Percentiles rank a stretch among this genome's conserved stretches.
phyloP scores from a whole-genome alignment of 257 asterid genomes.

The Ajuga chamaepitys region DNA sequence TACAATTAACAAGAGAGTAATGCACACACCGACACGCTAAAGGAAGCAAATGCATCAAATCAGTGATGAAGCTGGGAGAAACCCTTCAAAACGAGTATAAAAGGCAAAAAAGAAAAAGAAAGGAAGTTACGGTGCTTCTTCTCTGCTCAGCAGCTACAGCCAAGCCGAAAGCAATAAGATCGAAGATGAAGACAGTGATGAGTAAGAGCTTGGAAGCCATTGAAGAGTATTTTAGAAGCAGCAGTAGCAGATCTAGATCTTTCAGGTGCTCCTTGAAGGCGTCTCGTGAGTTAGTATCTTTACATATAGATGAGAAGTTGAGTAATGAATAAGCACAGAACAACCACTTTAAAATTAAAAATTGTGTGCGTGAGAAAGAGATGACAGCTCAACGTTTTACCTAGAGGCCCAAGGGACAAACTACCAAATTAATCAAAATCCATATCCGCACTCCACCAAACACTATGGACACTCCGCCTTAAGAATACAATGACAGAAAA shows the following conservation, averaged over 20 bases:
- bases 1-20: neutral
- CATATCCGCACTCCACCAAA: neutral
- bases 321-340: slow-evolving; percentile 23
- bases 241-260: slow-evolving; percentile 29
- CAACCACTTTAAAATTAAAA: neutral
- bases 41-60: slow-evolving; percentile 1
- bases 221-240: slow-evolving; percentile 7
- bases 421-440: slow-evolving; percentile 5
- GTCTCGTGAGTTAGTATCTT: slow-evolving; percentile 23
- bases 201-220: slow-evolving; percentile 80
- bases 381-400: slow-evolving; percentile 27
- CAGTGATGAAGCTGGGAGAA: neutral
- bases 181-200: slow-evolving; percentile 42
- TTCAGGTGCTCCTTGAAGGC: neutral
- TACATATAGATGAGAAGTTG: slow-evolving; percentile 24
- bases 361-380: neutral
- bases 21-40: neutral
- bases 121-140: slow-evolving; percentile 54
- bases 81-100: neutral
- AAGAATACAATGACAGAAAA: neutral
- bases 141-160: slow-evolving; percentile 93
- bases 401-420: slow-evolving; percentile 9
- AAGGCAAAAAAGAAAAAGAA: neutral
- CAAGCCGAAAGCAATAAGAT: slow-evolving; percentile 76
- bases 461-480: slow-evolving; percentile 4